Base-by-base conservation (phyloP, 108 stramenopile genomes). In the Cyclotella baltica region DNA sequence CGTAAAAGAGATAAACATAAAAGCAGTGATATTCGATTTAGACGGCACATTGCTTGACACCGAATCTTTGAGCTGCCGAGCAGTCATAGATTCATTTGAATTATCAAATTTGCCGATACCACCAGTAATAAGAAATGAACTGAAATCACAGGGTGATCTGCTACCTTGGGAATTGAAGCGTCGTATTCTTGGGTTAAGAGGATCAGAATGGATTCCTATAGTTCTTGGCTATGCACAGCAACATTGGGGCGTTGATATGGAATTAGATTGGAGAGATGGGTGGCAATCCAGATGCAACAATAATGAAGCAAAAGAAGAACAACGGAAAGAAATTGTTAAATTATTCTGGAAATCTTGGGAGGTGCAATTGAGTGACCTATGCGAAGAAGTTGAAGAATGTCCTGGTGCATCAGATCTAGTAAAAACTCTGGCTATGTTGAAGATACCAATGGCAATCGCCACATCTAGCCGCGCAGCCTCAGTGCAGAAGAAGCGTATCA, bases 1-100 rank as follows among this genome's bases (percentile, higher is more conserved):
- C n/a, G 40, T 13, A 43, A 13, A 43, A 13, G 13, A 43, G 40
- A 13, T 43, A 43, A 43, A 30, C 11, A 89, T 93, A 76, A 87
- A 87, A 67, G 90, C 89, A 0, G 78, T 89, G n/a, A 67, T 93
- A 0, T 94, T 94, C 63, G 93, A 94, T 57, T 62, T 94, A 27
- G 93, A 94, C 50, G 93, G 93, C 15, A 94, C 93, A 2, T 73
- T 94, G 36, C 79, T 94, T 57, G 93, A 94, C 70, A 94, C 93
- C 19, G 93, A 92, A 79, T 50, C 80, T 9, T 62, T 86, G 13
- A 85, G 85, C 72, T 88, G 88, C 78, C 85, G 77, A 47, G 91
- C 91, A 0, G 74, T 94, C 0, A 70, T 92, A 19, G 52, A 83
- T 34, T 88, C 89, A 10, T 89, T 90, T 67, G 85, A 46, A 73